A percentile compares a stretch with the other conserved stretches of the same genome.
Conservation (phyloP, 1,284 basidiomycete genomes). For the Nidula niveotomentosa region DNA sequence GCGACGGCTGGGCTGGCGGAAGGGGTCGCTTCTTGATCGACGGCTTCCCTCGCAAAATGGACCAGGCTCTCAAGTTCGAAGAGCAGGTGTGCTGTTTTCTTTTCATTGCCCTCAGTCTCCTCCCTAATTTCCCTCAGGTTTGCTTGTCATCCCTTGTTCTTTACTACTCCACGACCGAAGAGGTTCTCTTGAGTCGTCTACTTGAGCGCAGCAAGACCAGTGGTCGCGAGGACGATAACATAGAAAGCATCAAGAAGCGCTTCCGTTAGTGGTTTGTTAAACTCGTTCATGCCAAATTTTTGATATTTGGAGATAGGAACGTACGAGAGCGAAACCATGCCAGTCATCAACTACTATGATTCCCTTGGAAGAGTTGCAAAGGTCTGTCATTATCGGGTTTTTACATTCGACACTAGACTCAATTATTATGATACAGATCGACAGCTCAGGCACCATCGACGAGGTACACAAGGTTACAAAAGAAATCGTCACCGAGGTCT, state of each 20-base stretch:
- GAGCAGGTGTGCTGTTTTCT: constrained; percentile 58
- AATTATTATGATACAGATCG: constrained; percentile 53
- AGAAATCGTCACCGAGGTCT: constrained; percentile 21
- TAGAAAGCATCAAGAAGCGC: constrained; percentile 94
- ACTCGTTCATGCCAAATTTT: constrained; percentile 1
- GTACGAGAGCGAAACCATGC: constrained; percentile 93
- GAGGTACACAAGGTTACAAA: constrained; percentile 55
- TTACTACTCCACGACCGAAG: constrained; percentile 89
- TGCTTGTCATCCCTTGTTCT: constrained; percentile 81
- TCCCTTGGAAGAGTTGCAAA: constrained; percentile 75
- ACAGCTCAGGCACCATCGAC: constrained; percentile 75
- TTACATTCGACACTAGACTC: not conserved
- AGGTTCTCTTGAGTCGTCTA: constrained; percentile 86
- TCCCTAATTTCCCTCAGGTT: constrained; percentile 48
- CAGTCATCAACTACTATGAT: constrained; percentile 90
- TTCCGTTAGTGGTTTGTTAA: constrained; percentile 65
- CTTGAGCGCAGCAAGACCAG: constrained; percentile 92
- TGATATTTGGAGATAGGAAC: constrained; percentile 54
- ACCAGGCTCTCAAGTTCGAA: constrained; percentile 95
- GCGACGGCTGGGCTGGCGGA: constrained; percentile 71
- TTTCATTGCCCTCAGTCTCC: not conserved
- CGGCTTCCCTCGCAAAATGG: constrained; percentile 98
- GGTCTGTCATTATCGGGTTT: constrained; percentile 44
- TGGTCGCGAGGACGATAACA: constrained; percentile 95
- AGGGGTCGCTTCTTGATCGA: constrained; percentile 93